Conservation (phyloP, 768 basidiomycete species). For the Dictyophora rubrovolvata region DNA sequence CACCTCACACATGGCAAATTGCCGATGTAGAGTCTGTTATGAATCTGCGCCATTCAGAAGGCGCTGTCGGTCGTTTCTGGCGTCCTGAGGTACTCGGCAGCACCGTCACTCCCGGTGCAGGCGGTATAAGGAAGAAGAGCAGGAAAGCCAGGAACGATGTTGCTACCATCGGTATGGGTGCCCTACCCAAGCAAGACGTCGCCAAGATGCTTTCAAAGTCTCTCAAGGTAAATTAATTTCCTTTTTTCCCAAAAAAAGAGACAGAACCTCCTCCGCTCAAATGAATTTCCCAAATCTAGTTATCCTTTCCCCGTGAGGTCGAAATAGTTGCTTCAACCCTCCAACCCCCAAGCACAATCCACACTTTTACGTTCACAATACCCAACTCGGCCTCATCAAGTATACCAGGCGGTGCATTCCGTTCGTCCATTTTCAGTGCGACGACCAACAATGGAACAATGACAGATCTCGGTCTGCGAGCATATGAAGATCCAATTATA, state of each 20-base stretch:
- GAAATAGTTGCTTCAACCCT: conserved; percentile 93
- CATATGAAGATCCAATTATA: conserved; percentile 70
- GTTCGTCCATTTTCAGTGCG: conserved; percentile 61
- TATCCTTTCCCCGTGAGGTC: conserved; percentile 86
- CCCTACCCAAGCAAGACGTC: conserved; percentile 76
- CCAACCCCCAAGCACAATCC: conserved; percentile 86
- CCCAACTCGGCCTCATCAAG: conserved; percentile 68
- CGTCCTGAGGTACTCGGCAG: conserved; percentile 84
- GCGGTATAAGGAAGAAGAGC: conserved; percentile 57
- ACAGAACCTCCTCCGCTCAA: background rate
- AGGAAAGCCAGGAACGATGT: conserved; percentile 34
- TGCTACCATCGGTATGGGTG: conserved; percentile 45
- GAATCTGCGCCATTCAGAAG: conserved; percentile 73
- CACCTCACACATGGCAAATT: conserved; percentile 83
- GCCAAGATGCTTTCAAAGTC: conserved; percentile 87
- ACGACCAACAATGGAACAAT: conserved; percentile 24
- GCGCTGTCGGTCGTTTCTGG: conserved; percentile 86
- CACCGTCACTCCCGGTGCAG: conserved; percentile 75
- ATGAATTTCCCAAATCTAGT: conserved; percentile 30
- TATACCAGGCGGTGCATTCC: conserved; percentile 47
- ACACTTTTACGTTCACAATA: conserved; percentile 83
- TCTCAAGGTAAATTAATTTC: conserved; percentile 52
- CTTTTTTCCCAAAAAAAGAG: background rate
- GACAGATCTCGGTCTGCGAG: conserved; percentile 49
- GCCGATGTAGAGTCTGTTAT: conserved; percentile 76